Conservation (phyloP, 164 flowering plant genomes). For the Sextonia rubra region DNA sequence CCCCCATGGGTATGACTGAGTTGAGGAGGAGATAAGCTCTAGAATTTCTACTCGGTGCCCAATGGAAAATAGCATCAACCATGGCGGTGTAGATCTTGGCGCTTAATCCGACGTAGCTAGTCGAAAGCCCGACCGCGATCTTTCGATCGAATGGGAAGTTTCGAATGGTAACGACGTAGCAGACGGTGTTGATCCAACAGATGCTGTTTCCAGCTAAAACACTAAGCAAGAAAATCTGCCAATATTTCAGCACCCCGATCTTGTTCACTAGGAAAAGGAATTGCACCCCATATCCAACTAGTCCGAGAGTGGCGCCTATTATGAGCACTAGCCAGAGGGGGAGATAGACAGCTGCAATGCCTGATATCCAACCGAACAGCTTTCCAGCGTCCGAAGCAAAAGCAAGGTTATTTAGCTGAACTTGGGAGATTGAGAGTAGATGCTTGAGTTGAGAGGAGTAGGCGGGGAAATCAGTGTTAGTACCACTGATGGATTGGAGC, state of each 20-base stretch:
- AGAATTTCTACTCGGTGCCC: background rate
- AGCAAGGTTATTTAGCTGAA: slow-evolving; percentile 83
- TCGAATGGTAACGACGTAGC: slow-evolving; percentile 42
- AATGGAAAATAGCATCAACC: slow-evolving; percentile 1
- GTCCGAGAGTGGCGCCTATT: slow-evolving; percentile 57
- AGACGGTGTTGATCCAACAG: slow-evolving; percentile 94
- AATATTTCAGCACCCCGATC: slow-evolving; percentile 40
- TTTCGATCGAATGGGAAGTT: slow-evolving; percentile 60
- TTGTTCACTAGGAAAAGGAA: slow-evolving; percentile 46
- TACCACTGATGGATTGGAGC: slow-evolving; percentile 76
- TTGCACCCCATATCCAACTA: slow-evolving; percentile 74
- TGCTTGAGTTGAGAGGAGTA: slow-evolving; percentile 77
- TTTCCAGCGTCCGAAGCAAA: slow-evolving; percentile 96
- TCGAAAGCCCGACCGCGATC: slow-evolving; percentile 62
- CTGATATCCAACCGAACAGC: slow-evolving; percentile 71
- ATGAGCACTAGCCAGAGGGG: slow-evolving; percentile 72
- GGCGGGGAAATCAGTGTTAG: slow-evolving; percentile 77
- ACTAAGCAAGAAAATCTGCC: slow-evolving; percentile 48
- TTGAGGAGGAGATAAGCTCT: slow-evolving; percentile 60
- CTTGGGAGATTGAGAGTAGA: slow-evolving; percentile 59
- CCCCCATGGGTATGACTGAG: slow-evolving; percentile 47
- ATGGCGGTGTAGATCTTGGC: slow-evolving; percentile 51
- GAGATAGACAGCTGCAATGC: slow-evolving; percentile 55
- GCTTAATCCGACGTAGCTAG: slow-evolving; percentile 72
- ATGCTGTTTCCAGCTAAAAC: slow-evolving; percentile 81